Percentiles rank a stretch among this genome's conserved stretches.
Evolutionary conservation across 305 asterid genomes (phyloP).

Genomic region (Fraxinus platypoda): DNA sequence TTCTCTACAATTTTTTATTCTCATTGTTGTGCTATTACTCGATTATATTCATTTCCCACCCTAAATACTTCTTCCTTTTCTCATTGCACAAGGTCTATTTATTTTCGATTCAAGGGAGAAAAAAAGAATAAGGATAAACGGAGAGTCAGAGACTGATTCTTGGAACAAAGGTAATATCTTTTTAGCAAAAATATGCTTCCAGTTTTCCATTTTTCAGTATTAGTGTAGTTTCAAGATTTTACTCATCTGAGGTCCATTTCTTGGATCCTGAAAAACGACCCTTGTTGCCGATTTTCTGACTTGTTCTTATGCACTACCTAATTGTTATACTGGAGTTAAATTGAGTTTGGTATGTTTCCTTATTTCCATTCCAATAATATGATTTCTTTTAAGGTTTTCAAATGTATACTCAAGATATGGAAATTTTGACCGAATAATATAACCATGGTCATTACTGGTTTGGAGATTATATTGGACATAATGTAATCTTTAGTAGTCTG

Average conservation of each 20-base stretch:
- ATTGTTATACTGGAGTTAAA: background rate
- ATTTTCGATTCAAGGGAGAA: background rate
- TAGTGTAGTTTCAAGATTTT: background rate
- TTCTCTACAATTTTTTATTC: background rate
- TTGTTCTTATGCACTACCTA: background rate
- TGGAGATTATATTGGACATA: background rate
- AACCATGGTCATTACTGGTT: background rate
- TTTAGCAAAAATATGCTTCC: background rate
- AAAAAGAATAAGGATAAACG: background rate
- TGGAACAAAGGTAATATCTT: slow-evolving; percentile 14
- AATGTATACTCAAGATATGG: background rate
- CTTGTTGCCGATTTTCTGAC: background rate
- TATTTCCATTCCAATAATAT: background rate
- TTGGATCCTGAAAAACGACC: background rate
- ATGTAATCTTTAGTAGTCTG: background rate
- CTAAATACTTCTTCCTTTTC: background rate
- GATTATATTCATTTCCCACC: slow-evolving; percentile 13
- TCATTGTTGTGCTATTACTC: background rate
- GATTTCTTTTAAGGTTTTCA: background rate
- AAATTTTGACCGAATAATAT: background rate
- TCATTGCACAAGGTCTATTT: background rate
- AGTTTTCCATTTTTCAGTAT: slow-evolving; percentile 18
- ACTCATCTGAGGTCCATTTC: background rate
- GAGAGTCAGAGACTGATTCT: slow-evolving; percentile 1
- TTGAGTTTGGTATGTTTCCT: background rate